Percentiles rank a stretch among this genome's conserved stretches.
Evolutionary conservation across 2,329 filamentous ascomycete genomes (phyloP).

Genomic region (Cladobotryum mycophilum): DNA sequence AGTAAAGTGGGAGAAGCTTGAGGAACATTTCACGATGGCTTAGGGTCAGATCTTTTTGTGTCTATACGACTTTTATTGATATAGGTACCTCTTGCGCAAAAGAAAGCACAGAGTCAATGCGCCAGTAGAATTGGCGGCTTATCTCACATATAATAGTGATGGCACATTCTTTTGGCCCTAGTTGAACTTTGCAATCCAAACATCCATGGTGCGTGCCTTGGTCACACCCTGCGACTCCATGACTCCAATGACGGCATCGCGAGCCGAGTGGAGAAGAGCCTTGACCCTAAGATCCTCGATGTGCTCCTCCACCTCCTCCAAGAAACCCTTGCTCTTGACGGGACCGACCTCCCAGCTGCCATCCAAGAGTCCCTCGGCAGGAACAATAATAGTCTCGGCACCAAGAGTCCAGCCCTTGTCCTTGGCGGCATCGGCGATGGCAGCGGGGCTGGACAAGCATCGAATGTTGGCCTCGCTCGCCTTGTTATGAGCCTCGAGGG

Average conservation of each 20-base stretch:
- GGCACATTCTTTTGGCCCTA: background rate
- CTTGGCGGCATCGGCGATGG: conserved; percentile 31
- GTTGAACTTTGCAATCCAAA: conserved; percentile 27
- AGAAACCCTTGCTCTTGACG: conserved; percentile 24
- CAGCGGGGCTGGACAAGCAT: conserved; percentile 36
- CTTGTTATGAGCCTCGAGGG: conserved; percentile 35
- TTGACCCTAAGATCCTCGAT: conserved; percentile 23
- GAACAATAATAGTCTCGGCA: conserved; percentile 29
- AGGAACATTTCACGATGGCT: background rate
- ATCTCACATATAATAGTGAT: background rate
- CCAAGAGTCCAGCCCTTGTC: conserved; percentile 32
- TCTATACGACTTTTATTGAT: background rate
- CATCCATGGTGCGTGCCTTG: conserved; percentile 35
- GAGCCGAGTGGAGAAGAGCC: conserved; percentile 21
- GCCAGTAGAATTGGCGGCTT: no score
- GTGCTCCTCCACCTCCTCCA: conserved; percentile 25
- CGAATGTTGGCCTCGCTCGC: conserved; percentile 40
- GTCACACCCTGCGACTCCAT: conserved; percentile 23
- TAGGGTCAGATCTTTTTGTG: background rate
- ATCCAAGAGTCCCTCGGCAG: conserved; percentile 35
- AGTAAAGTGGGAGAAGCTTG: background rate
- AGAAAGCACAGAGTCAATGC: no score
- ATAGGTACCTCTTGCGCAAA: background rate
- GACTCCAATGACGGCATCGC: conserved; percentile 27
- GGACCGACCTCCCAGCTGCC: conserved; percentile 40